Evolutionary conservation across 2,329 filamentous ascomycete genomes (phyloP).

Genomic region (Neoscytalidium dimidiatum): DNA sequence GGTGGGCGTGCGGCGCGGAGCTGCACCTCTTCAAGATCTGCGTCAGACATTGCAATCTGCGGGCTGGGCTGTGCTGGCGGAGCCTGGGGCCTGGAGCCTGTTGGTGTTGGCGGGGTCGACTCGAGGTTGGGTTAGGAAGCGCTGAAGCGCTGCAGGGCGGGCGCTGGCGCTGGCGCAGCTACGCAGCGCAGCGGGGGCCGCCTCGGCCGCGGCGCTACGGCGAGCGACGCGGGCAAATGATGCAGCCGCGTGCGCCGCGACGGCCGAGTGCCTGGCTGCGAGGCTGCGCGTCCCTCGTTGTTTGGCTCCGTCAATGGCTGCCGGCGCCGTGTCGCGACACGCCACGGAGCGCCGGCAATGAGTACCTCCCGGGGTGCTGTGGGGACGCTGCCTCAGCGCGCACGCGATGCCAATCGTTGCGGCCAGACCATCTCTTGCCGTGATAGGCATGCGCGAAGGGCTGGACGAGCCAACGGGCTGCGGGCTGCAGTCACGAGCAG

Average conservation of each 20-base stretch:
- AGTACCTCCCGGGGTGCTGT: neutral
- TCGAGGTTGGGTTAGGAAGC: neutral
- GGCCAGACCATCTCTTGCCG: neutral
- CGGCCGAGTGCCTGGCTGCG: too few species aligned
- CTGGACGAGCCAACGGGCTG: too few species aligned
- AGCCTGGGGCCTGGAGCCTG: neutral
- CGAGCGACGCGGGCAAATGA: neutral
- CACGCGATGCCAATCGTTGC: conserved; percentile 12
- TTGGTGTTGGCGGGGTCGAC: conserved; percentile 17
- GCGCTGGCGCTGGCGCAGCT: too few species aligned
- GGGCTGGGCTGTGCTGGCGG: conserved; percentile 3
- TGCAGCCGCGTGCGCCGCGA: conserved; percentile 1
- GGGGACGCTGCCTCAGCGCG: neutral
- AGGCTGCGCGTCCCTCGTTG: conserved; percentile 4
- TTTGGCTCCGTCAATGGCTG: neutral
- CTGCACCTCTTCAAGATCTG: conserved; percentile 64
- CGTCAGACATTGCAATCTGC: conserved; percentile 58
- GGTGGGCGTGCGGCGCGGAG: conserved; percentile 12
- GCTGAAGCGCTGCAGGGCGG: neutral
- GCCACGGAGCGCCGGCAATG: neutral
- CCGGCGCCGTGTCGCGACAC: neutral
- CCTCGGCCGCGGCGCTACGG: too few species aligned
- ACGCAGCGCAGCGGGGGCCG: neutral
- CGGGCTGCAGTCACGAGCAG: neutral
- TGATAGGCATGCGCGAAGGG: conserved; percentile 7